These are phyloP conservation scores for Parmelia sp. DNA, from an alignment of 495 filamentous ascomycete species.

Conservation along the genomic window DNA sequence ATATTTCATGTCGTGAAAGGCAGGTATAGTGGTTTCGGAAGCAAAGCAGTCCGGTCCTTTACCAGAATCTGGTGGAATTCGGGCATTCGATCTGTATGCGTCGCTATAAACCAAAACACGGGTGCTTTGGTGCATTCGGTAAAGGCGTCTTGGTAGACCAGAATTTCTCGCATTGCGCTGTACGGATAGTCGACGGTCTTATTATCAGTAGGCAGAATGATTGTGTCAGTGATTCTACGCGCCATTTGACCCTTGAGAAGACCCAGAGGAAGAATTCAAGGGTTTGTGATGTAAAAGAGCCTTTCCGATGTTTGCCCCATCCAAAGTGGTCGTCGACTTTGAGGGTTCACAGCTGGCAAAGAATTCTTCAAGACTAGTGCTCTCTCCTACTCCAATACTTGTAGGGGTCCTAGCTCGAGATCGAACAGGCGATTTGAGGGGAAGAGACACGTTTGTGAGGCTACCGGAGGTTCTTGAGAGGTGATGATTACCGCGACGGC, in stretches of 20 bases:
- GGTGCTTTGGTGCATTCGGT: not conserved
- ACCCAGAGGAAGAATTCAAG: slow-evolving; percentile 16
- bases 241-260: slow-evolving; percentile 18
- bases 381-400: not conserved
- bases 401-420: slow-evolving; percentile 17
- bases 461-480: slow-evolving; percentile 26
- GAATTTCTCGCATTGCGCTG: not conserved
- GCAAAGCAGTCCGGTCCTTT: not conserved
- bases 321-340: slow-evolving; percentile 22
- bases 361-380: slow-evolving; percentile 21
- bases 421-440: slow-evolving; percentile 8
- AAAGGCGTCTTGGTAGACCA: not conserved
- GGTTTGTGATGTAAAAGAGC: slow-evolving; percentile 16
- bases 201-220: not conserved
- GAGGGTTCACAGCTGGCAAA: slow-evolving; percentile 16
- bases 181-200: not conserved
- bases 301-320: slow-evolving; percentile 23
- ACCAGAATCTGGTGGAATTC: not conserved
- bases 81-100: not conserved
- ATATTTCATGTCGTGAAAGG: slow-evolving; percentile 48
- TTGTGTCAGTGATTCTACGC: not conserved
- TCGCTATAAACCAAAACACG: not conserved
- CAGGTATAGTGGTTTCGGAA: slow-evolving; percentile 3
- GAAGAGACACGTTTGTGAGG: slow-evolving; percentile 9
- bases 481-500: slow-evolving; percentile 20